Evolutionary conservation across 805 yeast species (phyloP), one percentile per base, ranked within the genome.

Genomic region (Starmerella vaccinii): DNA sequence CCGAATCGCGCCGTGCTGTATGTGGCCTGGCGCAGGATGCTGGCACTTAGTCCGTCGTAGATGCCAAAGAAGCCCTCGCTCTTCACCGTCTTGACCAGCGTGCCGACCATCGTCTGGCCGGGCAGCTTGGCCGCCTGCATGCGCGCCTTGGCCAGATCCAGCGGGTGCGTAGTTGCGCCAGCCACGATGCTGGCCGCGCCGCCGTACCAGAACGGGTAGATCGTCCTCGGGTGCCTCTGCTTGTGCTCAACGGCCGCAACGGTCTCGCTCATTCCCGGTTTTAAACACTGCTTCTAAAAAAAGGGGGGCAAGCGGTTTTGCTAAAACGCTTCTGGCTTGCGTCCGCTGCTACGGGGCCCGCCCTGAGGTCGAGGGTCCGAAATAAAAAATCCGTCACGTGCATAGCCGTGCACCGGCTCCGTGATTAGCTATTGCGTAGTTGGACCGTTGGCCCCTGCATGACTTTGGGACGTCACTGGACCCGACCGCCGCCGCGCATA

Each of bases 1-100:
- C 95, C 95, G 61, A 86, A 86, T 62, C 95, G 71, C 1, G 87
- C 81, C 2, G 94, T 81, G 1, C 95, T 84, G 64, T 87, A 86
- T 1, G 95, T 85, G 2, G 86, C 92, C 66, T 87, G 95, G 63
- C 95, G 77, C 50, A 86, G 69, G 37, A 87, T 65, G 2, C 92
- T 82, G 1, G 95, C 95, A 50, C 84, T 77, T 37, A 86, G 71
- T 1, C 95, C 95, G 1, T 85, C 77, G 62, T 87, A 86, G n/a
- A 84, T 73, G 32, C 82, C 84, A 40, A 74, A 61, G 7, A 73
- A 35, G 13, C 73, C 94, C 64, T 85, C 92, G 49, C 71, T 65
- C n/a, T 67, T 71, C 24, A 79, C 66, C 18, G 84, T 82, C 47
- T 72, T 73, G 34, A 65, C 64, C n/a, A 83, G 73, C 76, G 86